Percentiles rank a stretch among this genome's conserved stretches.
phyloP scores from a whole-genome alignment of 208 protist species.

The Leishmania lainsoni region DNA sequence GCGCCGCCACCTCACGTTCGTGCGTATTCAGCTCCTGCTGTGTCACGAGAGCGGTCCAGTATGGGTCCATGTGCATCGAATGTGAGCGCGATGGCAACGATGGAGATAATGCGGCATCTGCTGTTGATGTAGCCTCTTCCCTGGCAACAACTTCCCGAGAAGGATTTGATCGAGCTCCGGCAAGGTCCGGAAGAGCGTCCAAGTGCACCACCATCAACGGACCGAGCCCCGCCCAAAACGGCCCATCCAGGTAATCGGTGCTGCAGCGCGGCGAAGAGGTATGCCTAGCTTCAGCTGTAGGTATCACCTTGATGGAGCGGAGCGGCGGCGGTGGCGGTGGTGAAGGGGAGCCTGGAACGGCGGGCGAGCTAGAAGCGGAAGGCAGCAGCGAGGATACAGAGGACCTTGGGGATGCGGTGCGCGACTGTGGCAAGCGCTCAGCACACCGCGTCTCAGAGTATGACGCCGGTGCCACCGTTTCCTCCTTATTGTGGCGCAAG shows the following conservation, averaged over 20 bases:
- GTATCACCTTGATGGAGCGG: background rate
- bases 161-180: background rate
- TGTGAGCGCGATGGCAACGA: background rate
- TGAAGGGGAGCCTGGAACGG: background rate
- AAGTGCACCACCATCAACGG: conserved; percentile 25
- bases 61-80: conserved; percentile 1
- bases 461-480: background rate
- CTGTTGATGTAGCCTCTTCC: background rate
- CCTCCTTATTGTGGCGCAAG: background rate
- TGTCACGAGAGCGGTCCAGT: conserved; percentile 8
- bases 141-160: background rate
- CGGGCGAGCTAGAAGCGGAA: background rate
- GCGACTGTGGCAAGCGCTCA: conserved; percentile 1
- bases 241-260: background rate
- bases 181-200: background rate
- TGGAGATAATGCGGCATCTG: background rate
- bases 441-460: background rate
- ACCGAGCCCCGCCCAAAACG: conserved; percentile 14
- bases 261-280: background rate
- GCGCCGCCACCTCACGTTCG: conserved; percentile 33
- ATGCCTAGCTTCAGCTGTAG: background rate
- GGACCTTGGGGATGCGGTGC: background rate
- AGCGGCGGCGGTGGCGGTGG: background rate
- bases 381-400: background rate
- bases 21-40: conserved; percentile 32